Conservation (phyloP, 208 protist genomes). For the Wallacemonas collosoma region DNA sequence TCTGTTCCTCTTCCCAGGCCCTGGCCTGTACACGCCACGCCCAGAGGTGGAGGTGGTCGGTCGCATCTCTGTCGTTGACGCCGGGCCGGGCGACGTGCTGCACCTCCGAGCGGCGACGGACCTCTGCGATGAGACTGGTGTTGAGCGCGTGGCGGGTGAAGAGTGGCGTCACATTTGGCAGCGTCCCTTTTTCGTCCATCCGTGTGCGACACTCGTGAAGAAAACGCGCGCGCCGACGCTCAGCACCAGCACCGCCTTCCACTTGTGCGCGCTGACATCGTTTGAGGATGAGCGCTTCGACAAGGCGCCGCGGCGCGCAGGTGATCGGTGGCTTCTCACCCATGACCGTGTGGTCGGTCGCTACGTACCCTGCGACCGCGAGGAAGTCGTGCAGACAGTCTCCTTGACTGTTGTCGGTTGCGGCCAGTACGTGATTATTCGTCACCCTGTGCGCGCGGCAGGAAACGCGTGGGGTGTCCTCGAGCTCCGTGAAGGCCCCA, state of each 20-base stretch:
- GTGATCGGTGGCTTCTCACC: constrained; percentile 17
- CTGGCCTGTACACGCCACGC: constrained; percentile 42
- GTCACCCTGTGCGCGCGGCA: constrained; percentile 8
- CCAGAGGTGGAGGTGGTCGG: constrained; percentile 28
- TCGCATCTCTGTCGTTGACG: constrained; percentile 10
- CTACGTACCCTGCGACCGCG: constrained; percentile 69
- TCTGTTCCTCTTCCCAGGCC: constrained; percentile 39
- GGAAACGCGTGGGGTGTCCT: constrained; percentile 24
- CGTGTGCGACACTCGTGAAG: constrained; percentile 37
- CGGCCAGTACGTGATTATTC: constrained; percentile 32
- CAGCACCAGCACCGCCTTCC: constrained; percentile 36
- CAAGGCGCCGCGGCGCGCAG: constrained; percentile 25
- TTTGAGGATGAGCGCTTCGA: constrained; percentile 32
- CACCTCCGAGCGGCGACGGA: constrained; percentile 27
- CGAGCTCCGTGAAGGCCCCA: constrained; percentile 39
- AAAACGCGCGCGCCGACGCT: constrained; percentile 35
- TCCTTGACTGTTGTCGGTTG: constrained; percentile 26
- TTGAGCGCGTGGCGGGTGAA: constrained; percentile 67
- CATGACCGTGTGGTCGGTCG: constrained; percentile 21
- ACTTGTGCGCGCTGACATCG: constrained; percentile 35
- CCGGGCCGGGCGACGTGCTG: constrained; percentile 26
- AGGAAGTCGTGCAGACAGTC: constrained; percentile 46
- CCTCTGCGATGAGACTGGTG: constrained; percentile 28
- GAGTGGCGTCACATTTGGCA: constrained; percentile 74
- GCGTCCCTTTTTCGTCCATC: constrained; percentile 59